Percentiles rank a stretch among this genome's conserved stretches.
Conservation (phyloP, 2,329 filamentous ascomycete species). For the Aureobasidium uvarum region DNA sequence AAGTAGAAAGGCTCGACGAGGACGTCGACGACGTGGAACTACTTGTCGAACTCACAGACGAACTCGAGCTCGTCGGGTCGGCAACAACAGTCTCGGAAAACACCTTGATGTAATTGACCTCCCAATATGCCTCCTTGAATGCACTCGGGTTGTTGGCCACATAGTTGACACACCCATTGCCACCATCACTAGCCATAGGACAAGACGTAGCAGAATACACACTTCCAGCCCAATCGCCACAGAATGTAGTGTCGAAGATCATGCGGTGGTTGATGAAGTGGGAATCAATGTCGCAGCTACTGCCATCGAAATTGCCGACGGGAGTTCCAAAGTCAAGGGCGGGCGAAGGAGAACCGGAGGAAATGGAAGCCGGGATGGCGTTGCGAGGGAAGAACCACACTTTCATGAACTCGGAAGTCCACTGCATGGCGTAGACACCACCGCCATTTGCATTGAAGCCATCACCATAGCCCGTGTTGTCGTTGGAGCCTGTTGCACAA, state of each 20-base stretch:
- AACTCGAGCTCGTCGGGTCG: neutral
- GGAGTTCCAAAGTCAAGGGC: constrained; percentile 54
- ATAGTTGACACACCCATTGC: constrained; percentile 28
- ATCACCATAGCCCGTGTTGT: constrained; percentile 41
- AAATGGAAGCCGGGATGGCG: constrained; percentile 62
- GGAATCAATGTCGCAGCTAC: constrained; percentile 38
- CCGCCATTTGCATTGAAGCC: constrained; percentile 50
- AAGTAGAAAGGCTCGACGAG: neutral
- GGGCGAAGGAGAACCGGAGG: constrained; percentile 50
- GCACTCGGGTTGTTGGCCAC: constrained; percentile 31
- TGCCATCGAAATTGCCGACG: constrained; percentile 57
- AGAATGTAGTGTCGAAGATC: constrained; percentile 63
- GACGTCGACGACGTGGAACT: neutral
- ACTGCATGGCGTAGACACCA: constrained; percentile 53
- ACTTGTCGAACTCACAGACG: neutral
- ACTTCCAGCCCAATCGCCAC: constrained; percentile 34
- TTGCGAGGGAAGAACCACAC: constrained; percentile 77
- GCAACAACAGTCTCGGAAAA: constrained; percentile 26
- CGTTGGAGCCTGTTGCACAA: constrained; percentile 30
- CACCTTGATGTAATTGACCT: constrained; percentile 32
- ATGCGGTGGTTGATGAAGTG: constrained; percentile 43
- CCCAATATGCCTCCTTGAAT: constrained; percentile 32
- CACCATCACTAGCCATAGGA: constrained; percentile 26
- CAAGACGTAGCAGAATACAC: constrained; percentile 26
- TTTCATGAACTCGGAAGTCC: constrained; percentile 68